A percentile compares a stretch with the other conserved stretches of the same genome.
Conservation (phyloP, 306 rosid species). For the Castanea crenata region DNA sequence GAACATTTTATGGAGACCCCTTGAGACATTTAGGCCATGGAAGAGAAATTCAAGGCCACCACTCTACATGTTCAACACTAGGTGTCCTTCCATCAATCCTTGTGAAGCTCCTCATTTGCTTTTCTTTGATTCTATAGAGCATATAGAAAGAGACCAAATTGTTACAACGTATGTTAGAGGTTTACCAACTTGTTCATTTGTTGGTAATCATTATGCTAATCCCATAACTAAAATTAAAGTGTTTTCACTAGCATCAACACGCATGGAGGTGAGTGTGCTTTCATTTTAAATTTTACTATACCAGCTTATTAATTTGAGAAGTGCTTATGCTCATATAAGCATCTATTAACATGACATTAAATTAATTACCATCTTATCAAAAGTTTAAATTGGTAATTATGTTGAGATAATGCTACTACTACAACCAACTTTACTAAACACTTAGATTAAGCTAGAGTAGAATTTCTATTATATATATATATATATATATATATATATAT, state of each 20-base stretch:
- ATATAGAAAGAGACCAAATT: not conserved
- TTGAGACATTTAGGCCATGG: constrained; percentile 47
- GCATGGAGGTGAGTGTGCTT: constrained; percentile 24
- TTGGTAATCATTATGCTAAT: constrained; percentile 43
- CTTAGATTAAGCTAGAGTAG: no score
- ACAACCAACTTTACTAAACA: no score
- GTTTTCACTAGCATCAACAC: constrained; percentile 20
- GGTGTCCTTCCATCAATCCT: constrained; percentile 28
- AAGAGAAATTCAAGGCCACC: constrained; percentile 18
- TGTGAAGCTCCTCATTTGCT: constrained; percentile 51
- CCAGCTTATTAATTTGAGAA: no score
- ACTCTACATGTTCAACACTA: constrained; percentile 43
- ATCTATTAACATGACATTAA: no score
- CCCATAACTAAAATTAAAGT: constrained; percentile 34
- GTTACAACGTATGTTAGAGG: constrained; percentile 30
- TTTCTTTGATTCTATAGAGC: constrained; percentile 27
- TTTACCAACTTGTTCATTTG: constrained; percentile 27
- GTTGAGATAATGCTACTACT: no score
- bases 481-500: no score
- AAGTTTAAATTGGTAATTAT: no score
- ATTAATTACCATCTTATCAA: no score
- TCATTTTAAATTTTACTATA: not conserved
- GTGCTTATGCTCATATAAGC: no score
- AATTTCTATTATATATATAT: no score
- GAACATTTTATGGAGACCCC: constrained; percentile 31